Evolutionary conservation across 306 rosid genomes (phyloP), one percentile per base, ranked within the genome.

Genomic region (Inga laurina): DNA sequence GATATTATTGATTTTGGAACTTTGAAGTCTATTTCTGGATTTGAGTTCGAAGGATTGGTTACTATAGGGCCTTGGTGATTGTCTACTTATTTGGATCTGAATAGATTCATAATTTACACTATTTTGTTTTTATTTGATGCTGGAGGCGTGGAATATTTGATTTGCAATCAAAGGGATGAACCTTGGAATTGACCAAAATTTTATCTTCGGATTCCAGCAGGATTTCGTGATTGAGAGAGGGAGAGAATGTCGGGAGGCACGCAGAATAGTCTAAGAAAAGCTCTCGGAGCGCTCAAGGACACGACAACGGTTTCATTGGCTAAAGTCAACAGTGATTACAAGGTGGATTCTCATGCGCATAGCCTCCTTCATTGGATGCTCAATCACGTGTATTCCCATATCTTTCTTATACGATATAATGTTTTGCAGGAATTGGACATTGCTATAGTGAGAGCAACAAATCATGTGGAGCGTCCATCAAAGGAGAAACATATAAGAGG

Each of bases 281-380:
- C 98, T 46, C 95, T 97, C 48, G 99, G 99, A 46, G 93, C 99
- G 52, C 92, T 97, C 61, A 97, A 97, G 91, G 99, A 97, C 45
- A 90, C 97, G 44, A 94, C 99, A 64, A 94, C 99, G 24, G 99
- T 97, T 49, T 97, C 99, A 1, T 94, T 97, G 90, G 99, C 99
- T 35, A 97, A 97, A 90, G 98, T 97, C 91, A 94, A 97, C 85
- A 97, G 98, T 81, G 99, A 89, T 91, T 97, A 94, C 88, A 97
- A 94, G 99, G 99, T 97, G 86, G 51, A 27, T 9, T 16, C 39
- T 15, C 65, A 76, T 79, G 39, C 57, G 44, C 43, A 27, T 67
- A 37, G 16, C 41, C 34, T 76, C 71, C 82, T 80, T 62, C 72
- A 27, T 70, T 49, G 75, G 57, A 66, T 74, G 59, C 19, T 61